A percentile compares a stretch with the other conserved stretches of the same genome.
phyloP scores from a whole-genome alignment of 371 early-diverging fungal genomes.

The Mucor racemosus region DNA sequence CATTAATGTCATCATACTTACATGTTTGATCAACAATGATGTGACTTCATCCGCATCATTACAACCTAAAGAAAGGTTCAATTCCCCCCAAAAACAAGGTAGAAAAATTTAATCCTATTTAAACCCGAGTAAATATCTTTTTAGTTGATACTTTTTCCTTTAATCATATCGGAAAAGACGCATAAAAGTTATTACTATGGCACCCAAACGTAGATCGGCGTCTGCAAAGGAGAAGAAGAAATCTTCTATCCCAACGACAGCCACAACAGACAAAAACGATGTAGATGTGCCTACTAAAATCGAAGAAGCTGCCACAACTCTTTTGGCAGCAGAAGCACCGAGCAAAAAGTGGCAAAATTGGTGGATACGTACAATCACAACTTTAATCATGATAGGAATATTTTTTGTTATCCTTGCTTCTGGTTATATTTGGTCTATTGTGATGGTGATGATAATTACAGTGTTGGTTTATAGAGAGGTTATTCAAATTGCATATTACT shows the following conservation, averaged over 20 bases:
- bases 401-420: slow-evolving; percentile 82
- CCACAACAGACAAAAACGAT: background rate
- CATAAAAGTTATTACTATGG: background rate
- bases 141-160: background rate
- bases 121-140: background rate
- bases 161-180: background rate
- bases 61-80: background rate
- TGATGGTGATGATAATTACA: slow-evolving; percentile 85
- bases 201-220: slow-evolving; percentile 10
- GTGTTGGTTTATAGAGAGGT: slow-evolving; percentile 88
- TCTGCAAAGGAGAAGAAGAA: background rate
- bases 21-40: slow-evolving; percentile 6
- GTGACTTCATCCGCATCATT: background rate
- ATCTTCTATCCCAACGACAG: background rate
- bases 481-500: slow-evolving; percentile 84
- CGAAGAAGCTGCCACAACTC: slow-evolving; percentile 17
- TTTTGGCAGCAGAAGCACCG: slow-evolving; percentile 55
- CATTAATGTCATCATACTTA: slow-evolving; percentile 3
- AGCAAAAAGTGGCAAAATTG: slow-evolving; percentile 78
- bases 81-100: background rate
- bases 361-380: slow-evolving; percentile 83
- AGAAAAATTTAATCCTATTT: background rate
- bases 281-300: background rate
- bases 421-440: slow-evolving; percentile 80
- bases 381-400: slow-evolving; percentile 85